Conservation (phyloP, 208 protist genomes). For the Angomonas deanei region DNA sequence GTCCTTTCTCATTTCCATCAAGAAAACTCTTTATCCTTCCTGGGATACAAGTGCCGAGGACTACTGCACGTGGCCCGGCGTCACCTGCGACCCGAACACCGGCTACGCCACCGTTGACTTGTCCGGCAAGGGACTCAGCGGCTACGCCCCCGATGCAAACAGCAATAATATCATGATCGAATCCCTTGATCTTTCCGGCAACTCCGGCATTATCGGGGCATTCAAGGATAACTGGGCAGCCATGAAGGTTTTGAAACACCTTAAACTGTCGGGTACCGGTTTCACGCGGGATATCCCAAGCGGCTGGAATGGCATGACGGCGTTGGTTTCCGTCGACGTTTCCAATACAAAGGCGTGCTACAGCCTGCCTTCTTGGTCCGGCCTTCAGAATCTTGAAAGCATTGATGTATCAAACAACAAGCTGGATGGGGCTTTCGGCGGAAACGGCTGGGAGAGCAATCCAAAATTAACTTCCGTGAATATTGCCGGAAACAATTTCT, state of each 20-base stretch:
- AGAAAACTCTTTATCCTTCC: neutral
- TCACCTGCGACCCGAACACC: constrained; percentile 8
- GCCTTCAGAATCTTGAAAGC: constrained; percentile 7
- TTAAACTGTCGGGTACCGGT: constrained; percentile 12
- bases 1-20: neutral
- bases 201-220: constrained; percentile 10
- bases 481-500: constrained; percentile 10
- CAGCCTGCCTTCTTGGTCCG: constrained; percentile 14
- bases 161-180: neutral
- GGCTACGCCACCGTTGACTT: constrained; percentile 8
- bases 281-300: constrained; percentile 9
- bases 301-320: constrained; percentile 12
- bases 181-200: constrained; percentile 18
- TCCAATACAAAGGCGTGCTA: constrained; percentile 13
- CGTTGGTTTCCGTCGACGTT: constrained; percentile 9
- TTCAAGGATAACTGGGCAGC: constrained; percentile 7
- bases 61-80: constrained; percentile 12
- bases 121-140: constrained; percentile 2
- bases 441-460: constrained; percentile 4
- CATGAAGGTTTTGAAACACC: constrained; percentile 8
- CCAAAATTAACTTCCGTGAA: neutral
- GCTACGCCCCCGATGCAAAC: neutral
- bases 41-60: neutral
- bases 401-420: constrained; percentile 16
- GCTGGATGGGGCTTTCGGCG: constrained; percentile 5